phyloP scores from a whole-genome alignment of 2,329 filamentous ascomycete species.

The Ciborinia camelliae region DNA sequence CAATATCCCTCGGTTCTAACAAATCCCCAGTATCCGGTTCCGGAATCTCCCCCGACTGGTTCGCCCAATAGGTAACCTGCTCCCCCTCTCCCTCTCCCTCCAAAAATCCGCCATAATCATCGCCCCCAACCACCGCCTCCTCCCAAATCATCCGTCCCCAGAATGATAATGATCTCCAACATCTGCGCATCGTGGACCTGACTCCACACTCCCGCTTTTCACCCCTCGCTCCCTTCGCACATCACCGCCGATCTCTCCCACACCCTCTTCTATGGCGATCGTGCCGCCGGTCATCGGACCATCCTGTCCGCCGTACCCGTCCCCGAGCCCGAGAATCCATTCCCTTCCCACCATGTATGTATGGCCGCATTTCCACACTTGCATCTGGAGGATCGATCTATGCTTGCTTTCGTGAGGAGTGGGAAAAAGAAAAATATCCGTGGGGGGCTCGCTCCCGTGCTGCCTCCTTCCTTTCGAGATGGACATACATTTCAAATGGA shows the following conservation, averaged over 20 bases:
- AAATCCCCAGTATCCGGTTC: background rate
- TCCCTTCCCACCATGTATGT: too few relatives aligned
- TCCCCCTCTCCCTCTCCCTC: background rate
- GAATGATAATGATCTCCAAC: constrained; percentile 48
- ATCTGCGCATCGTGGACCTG: constrained; percentile 48
- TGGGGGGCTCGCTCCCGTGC: too few relatives aligned
- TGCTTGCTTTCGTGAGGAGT: too few relatives aligned
- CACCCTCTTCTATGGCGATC: constrained; percentile 6
- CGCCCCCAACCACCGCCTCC: constrained; percentile 48
- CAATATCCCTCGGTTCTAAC: too few relatives aligned
- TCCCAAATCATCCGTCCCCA: constrained; percentile 44
- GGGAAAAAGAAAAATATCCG: too few relatives aligned
- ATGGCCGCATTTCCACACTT: constrained; percentile 1
- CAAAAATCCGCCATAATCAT: constrained; percentile 38
- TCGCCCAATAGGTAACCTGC: too few relatives aligned
- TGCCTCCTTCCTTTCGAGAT: too few relatives aligned
- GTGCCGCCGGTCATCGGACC: background rate
- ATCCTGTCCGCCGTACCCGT: background rate
- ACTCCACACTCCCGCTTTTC: constrained; percentile 31
- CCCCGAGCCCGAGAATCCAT: background rate
- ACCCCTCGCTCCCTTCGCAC: constrained; percentile 16
- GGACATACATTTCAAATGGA: too few relatives aligned
- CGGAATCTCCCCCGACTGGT: background rate
- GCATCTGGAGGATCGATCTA: too few relatives aligned
- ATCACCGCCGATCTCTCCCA: constrained; percentile 4